phyloP scores from a whole-genome alignment of 2,329 filamentous ascomycete species.

The Leptographium flavum region DNA sequence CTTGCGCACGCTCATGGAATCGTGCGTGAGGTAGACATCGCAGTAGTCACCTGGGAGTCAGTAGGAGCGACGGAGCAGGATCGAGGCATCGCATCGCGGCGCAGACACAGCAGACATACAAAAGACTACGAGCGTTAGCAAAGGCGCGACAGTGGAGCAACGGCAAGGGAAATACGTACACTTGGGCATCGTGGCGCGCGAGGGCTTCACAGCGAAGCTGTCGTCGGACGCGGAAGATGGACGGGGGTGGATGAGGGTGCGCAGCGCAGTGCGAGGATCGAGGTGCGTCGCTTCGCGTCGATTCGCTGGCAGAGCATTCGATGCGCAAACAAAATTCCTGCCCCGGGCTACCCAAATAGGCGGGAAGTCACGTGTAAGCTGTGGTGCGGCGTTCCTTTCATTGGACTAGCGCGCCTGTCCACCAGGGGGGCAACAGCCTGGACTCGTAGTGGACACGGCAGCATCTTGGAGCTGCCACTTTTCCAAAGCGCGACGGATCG shows the following conservation, averaged over 20 bases:
- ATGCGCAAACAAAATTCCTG: too few relatives aligned
- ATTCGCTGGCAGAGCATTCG: too few relatives aligned
- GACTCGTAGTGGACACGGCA: neutral
- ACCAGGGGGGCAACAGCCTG: neutral
- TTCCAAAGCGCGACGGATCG: constrained; percentile 2
- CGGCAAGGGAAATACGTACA: constrained; percentile 45
- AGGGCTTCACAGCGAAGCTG: neutral
- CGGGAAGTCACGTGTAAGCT: neutral
- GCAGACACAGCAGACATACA: constrained; percentile 9
- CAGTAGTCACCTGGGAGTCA: constrained; percentile 66
- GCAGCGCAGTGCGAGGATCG: too few relatives aligned
- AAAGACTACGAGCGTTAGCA: constrained; percentile 12
- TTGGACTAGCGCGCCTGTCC: neutral
- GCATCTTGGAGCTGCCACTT: neutral
- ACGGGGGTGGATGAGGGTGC: neutral
- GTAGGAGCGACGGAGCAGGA: neutral
- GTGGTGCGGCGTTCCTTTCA: neutral
- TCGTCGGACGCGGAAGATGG: neutral
- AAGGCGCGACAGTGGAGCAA: neutral
- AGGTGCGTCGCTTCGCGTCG: too few relatives aligned
- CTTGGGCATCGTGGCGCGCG: constrained; percentile 58
- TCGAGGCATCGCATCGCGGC: neutral
- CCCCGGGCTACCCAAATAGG: neutral
- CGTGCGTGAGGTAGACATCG: constrained; percentile 99
- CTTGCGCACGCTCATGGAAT: constrained; percentile 99